Conservation (phyloP, 495 filamentous ascomycete species). For the Aspergillus ellipticus region DNA sequence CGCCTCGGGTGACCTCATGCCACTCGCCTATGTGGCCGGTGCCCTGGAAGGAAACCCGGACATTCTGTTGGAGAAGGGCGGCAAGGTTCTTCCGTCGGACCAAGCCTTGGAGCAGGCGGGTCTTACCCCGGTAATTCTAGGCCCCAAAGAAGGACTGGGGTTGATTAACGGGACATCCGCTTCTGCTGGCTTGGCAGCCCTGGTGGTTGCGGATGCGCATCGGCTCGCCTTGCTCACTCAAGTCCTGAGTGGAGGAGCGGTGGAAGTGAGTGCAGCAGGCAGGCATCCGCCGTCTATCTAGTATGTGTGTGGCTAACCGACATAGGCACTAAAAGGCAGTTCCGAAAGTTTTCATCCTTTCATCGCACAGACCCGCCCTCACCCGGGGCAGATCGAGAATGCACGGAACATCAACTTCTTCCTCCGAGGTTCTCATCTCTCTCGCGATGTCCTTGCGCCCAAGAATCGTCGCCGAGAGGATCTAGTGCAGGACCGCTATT, state of each 20-base stretch:
- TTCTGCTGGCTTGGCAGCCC: slow-evolving; percentile 44
- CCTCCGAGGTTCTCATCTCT: slow-evolving; percentile 34
- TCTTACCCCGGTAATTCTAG: slow-evolving; percentile 6
- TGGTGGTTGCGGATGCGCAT: slow-evolving; percentile 54
- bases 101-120: not conserved
- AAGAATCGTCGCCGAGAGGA: slow-evolving; percentile 6
- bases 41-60: slow-evolving; percentile 51
- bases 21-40: slow-evolving; percentile 56
- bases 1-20: slow-evolving; percentile 56
- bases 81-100: not conserved
- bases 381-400: slow-evolving; percentile 56
- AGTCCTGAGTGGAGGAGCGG: slow-evolving; percentile 48
- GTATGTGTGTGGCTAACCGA: no score
- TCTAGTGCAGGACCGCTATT: slow-evolving; percentile 59
- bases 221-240: slow-evolving; percentile 55
- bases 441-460: not conserved
- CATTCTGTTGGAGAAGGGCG: slow-evolving; percentile 4
- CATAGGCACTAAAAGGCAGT: slow-evolving; percentile 47
- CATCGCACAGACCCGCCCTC: slow-evolving; percentile 52
- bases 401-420: slow-evolving; percentile 51
- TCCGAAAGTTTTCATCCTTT: slow-evolving; percentile 55
- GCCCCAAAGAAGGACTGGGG: slow-evolving; percentile 52
- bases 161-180: slow-evolving; percentile 63
- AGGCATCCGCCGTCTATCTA: no score
- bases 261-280: no score